Evolutionary conservation across 768 basidiomycete species (phyloP), one percentile per base, ranked within the genome.

Genomic region (Kwoniella sp.): DNA sequence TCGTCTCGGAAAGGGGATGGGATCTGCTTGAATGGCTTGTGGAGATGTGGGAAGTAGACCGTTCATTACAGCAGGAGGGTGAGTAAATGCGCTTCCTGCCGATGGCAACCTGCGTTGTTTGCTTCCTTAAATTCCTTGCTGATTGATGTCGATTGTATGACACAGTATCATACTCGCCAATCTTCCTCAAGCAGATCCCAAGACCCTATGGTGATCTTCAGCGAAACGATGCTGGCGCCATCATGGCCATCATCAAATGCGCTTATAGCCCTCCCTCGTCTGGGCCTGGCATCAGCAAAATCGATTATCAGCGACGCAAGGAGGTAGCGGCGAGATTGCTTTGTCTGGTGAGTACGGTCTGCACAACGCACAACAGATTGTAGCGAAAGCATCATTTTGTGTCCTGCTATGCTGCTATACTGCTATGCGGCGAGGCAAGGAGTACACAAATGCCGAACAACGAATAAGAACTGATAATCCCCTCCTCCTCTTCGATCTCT

Each of bases 21-120:
- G 52, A 47, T 2, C 7, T 71, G 27, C 29, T 69, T 27, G 69
- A 56, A 13, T 69, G 65, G 64, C 63, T 68, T 8, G 60, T 69
- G 1, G 52, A n/a, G 24, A 24, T 70, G 3, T 76, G 70, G 73
- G 67, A 72, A 52, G 56, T 64, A 37, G 70, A 74, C 56, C 30
- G 33, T 9, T 60, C 65, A n/a, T 46, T 17, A 21, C 36, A 62
- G 19, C 25, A 15, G n/a, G 40, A 21, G 1, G 33, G 19, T 22
- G 22, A 48, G n/a, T 29, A 5, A 19, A 49, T 10, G 8, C 27
- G 19, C 19, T 49, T 21, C 7, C 33, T 33, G 13, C 13, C 13
- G 33, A n/a, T n/a, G n/a, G n/a, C n/a, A n/a, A n/a, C n/a, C n/a
- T n/a, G n/a, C n/a, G n/a, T n/a, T n/a, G n/a, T n/a, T n/a, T n/a